Evolutionary conservation across 805 yeast genomes (phyloP).

Genomic region (Yamadazyma sp.): DNA sequence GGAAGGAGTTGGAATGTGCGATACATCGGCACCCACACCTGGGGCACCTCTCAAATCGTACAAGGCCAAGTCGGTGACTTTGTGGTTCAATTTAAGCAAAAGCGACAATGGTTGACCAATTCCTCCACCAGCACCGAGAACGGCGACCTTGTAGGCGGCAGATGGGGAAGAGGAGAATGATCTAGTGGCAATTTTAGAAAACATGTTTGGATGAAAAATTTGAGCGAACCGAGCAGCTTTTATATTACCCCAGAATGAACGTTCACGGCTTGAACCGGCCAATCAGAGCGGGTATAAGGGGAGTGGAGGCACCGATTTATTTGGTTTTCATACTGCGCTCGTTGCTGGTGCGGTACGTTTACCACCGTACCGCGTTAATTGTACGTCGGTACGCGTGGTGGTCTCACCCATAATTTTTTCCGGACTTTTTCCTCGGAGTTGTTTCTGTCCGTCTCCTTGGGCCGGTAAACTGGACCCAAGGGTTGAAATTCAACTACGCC

Average conservation of each 20-base stretch:
- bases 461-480: no score
- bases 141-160: slow-evolving; percentile 69
- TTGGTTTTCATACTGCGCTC: neutral
- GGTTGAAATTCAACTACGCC: no score
- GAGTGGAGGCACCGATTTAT: neutral
- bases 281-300: slow-evolving; percentile 1
- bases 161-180: slow-evolving; percentile 67
- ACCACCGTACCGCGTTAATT: no score
- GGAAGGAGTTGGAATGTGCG: slow-evolving; percentile 92
- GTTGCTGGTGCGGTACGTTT: no score
- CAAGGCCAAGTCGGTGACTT: slow-evolving; percentile 80
- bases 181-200: slow-evolving; percentile 57
- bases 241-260: slow-evolving; percentile 3
- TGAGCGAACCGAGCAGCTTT: slow-evolving; percentile 3
- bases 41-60: slow-evolving; percentile 91
- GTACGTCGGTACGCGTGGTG: neutral
- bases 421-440: neutral
- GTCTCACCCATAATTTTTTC: no score
- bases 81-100: slow-evolving; percentile 81
- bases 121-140: slow-evolving; percentile 89
- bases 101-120: slow-evolving; percentile 67
- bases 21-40: slow-evolving; percentile 95
- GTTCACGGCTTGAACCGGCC: slow-evolving; percentile 1
- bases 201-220: slow-evolving; percentile 37
- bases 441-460: no score